These are phyloP conservation scores for Polymyxa betae DNA, from an alignment of 208 protist genomes.

Conservation along the genomic window DNA sequence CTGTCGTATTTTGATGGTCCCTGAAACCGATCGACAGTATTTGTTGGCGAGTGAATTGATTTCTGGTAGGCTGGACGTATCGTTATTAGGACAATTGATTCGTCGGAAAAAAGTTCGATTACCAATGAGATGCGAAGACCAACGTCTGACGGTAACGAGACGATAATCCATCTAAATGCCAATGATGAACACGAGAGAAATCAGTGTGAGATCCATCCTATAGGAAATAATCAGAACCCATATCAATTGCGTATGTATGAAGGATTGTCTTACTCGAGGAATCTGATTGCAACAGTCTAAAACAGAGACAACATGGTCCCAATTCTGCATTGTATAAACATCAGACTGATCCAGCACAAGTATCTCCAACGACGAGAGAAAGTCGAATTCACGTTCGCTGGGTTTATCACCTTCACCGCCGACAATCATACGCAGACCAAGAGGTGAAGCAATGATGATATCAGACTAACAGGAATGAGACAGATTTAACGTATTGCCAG, in stretches of 20 bases:
- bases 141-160: background rate
- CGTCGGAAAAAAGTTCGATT: background rate
- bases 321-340: constrained; percentile 49
- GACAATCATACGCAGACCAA: constrained; percentile 16
- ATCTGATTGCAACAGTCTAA: background rate
- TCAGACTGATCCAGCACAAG: background rate
- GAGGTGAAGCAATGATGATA: constrained; percentile 29
- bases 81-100: background rate
- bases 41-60: constrained; percentile 1
- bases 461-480: background rate
- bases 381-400: constrained; percentile 46
- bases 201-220: constrained; percentile 27
- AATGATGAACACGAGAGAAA: constrained; percentile 13
- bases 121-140: constrained; percentile 27
- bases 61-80: background rate
- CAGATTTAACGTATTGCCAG: background rate
- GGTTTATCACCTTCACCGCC: constrained; percentile 6
- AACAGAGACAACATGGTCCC: background rate
- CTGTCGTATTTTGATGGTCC: background rate
- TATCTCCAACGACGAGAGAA: constrained; percentile 47
- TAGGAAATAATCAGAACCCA: background rate
- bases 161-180: constrained; percentile 6
- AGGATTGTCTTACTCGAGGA: background rate
- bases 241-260: background rate
- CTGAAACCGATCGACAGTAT: background rate